Evolutionary conservation across 2,329 filamentous ascomycete species (phyloP).

Genomic region (Fonsecaea multimorphosa): DNA sequence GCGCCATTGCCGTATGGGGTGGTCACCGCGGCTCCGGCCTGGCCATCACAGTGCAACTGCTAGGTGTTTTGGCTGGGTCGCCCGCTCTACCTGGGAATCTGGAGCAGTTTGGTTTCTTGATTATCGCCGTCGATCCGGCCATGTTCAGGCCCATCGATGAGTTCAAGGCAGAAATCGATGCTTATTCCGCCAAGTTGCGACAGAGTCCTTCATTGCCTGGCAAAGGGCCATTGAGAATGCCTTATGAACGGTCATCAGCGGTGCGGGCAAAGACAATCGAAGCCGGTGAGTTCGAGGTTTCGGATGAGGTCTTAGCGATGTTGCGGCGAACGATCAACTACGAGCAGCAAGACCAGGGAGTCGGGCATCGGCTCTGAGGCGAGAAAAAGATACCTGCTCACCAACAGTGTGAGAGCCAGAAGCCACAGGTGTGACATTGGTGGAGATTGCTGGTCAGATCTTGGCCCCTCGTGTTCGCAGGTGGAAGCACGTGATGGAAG

Average conservation of each 20-base stretch:
- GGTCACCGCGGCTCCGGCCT: constrained; percentile 22
- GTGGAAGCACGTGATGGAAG: too few species aligned
- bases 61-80: constrained; percentile 21
- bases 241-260: constrained; percentile 16
- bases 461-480: too few species aligned
- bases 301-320: not conserved
- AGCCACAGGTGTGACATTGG: too few species aligned
- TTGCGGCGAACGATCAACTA: too few species aligned
- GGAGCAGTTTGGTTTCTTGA: constrained; percentile 24
- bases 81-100: constrained; percentile 10
- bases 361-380: too few species aligned
- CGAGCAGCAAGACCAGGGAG: too few species aligned
- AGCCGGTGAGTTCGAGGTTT: constrained; percentile 11
- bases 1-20: constrained; percentile 22
- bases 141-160: constrained; percentile 20
- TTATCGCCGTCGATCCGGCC: constrained; percentile 20
- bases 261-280: constrained; percentile 3
- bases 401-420: too few species aligned
- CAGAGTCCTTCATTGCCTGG: constrained; percentile 23
- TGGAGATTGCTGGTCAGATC: too few species aligned
- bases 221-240: constrained; percentile 21
- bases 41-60: constrained; percentile 26
- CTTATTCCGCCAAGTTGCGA: constrained; percentile 12
- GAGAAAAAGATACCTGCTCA: too few species aligned
- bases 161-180: constrained; percentile 16